These are phyloP conservation scores for Ochetophila trinervis DNA, from an alignment of 306 rosid species.

Conservation along the genomic window DNA sequence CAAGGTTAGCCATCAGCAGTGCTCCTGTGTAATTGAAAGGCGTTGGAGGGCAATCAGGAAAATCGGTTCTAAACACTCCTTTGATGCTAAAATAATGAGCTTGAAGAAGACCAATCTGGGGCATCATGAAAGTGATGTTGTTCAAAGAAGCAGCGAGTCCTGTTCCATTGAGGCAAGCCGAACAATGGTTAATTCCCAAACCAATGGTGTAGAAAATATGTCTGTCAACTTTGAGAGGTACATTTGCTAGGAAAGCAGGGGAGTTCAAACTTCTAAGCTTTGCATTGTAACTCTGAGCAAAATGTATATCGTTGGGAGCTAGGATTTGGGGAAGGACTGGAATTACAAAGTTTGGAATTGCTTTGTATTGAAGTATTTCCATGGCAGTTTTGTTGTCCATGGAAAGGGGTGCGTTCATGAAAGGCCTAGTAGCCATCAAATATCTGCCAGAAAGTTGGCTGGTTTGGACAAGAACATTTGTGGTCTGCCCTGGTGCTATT, in stretches of 20 bases:
- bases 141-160: conserved; percentile 31
- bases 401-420: conserved; percentile 31
- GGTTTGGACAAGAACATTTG: conserved; percentile 31
- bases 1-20: conserved; percentile 33
- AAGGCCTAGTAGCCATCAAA: conserved; percentile 33
- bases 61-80: conserved; percentile 33
- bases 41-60: conserved; percentile 33
- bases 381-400: conserved; percentile 30
- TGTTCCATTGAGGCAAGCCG: conserved; percentile 29
- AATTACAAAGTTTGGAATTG: conserved; percentile 21
- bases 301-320: conserved; percentile 26
- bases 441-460: conserved; percentile 25
- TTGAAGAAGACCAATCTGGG: conserved; percentile 33
- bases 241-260: conserved; percentile 27
- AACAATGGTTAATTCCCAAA: conserved; percentile 26
- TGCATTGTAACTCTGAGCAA: conserved; percentile 12
- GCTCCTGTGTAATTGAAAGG: conserved; percentile 37
- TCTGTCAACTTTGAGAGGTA: conserved; percentile 29
- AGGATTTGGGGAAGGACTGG: conserved; percentile 31
- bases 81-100: conserved; percentile 34
- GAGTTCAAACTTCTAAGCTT: conserved; percentile 30
- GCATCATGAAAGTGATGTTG: conserved; percentile 38
- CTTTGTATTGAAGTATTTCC: conserved; percentile 33
- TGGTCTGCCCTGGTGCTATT: conserved; percentile 39
- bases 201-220: conserved; percentile 30